Evolutionary conservation across 192 early-diverging fungal genomes (phyloP), one percentile per base, ranked within the genome.

Genomic region (Entomortierella beljakovae): DNA sequence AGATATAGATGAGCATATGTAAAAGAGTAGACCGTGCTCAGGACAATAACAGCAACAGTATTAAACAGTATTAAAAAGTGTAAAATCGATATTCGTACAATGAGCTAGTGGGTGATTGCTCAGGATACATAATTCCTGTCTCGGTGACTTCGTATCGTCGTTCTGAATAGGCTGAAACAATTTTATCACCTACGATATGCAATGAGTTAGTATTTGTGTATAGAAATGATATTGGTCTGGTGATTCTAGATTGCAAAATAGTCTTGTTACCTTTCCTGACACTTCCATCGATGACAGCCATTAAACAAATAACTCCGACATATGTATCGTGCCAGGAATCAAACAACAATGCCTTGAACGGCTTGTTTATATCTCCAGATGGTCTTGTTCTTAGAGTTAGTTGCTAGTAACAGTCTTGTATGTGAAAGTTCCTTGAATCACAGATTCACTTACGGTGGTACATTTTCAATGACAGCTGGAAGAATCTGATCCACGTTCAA

Each of bases 271-370:
- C 92, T 74, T 94, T 93, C 54, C 85, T 81, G 7, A 99, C 72
- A 1, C 70, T 83, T 15, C 97, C 97, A 83, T 97, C 94, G 28
- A 91, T 86, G 6, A 99, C 87, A 6, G 95, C 94, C 79, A 99
- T 81, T 73, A 99, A 82, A 76, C 95, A 97, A 26, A 99, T 90
- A n/a, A 98, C 97, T 33, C 97, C 97, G 0, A 96, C 91, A 81
- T 97, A 99, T n/a, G 90, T 90, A 80, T 99, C 96, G 80, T 97
- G 96, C 96, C 96, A 99, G 28, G 93, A 94, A 74, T 99, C 97
- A 71, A 99, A 99, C 34, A 99, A 79, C n/a, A 99, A 86, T 2
- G 91, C 92, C 64, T 92, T 90, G 69, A 99, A 91, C 18, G 95
- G 91, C 58, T 81, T 87, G 2, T 82, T 81, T 9, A 81, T 67